Evolutionary conservation across 202 grass and related monocot genomes (phyloP), one percentile per base, ranked within the genome.

Genomic region (Elaeis oleifera): DNA sequence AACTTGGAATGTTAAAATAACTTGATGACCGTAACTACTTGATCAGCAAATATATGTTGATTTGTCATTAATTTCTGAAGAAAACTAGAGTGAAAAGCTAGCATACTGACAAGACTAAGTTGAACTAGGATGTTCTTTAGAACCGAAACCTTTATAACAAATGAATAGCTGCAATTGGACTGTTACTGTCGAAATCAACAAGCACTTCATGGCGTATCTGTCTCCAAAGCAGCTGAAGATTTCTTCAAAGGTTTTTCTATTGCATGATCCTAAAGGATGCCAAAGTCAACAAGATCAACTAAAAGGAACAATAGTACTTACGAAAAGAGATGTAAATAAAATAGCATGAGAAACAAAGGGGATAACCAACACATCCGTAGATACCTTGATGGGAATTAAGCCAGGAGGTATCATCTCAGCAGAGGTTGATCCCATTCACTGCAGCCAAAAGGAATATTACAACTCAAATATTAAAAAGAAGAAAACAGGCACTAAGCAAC

Each of bases 361-460:
- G 14, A 57, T 9, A 61, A 11, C 13, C 50, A 36, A 64, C 15
- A 64, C 39, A 5, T 59, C 63, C 23, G 49, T 49, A 54, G 60
- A 21, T 78, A 97, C 94, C 94, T 92, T 97, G 63, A 97, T 82
- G 57, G 71, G 53, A 80, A 89, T 58, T 58, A 88, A 97, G 51
- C 80, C 79, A 6, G 71, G 72, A 29, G 94, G 94, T 78, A 82
- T 84, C 69, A 82, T 84, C 74, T 89, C 79, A 60, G 19, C 25
- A 85, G 88, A 82, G 94, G 88, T 83, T 92, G 88, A 59, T 92
- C 78, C 94, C 94, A 99, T 71, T 99, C 88, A 3, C 94, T 99
- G 82, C 68, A 86, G 61, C 8, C 5, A 36, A 36, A 36, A 36
- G 7, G 6, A 44, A 44, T 44, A 3, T 44, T 13, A 44, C 9